Evolutionary conservation across 805 yeast species (phyloP).

Genomic region (Kodamaea jinghongensis): DNA sequence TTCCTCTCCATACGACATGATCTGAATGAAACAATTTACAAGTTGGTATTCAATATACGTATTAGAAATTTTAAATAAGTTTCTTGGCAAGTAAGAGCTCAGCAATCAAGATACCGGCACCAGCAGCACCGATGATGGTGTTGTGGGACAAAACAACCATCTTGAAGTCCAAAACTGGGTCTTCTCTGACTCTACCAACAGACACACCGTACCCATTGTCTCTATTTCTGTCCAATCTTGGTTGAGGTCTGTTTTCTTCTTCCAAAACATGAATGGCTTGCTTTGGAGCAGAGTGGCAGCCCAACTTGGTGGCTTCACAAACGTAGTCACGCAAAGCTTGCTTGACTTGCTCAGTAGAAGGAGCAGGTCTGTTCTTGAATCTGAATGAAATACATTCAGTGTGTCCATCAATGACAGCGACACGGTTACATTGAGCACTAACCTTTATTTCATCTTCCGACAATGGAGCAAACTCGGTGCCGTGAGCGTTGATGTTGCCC

Average conservation of each 20-base stretch:
- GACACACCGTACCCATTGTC: constrained; percentile 92
- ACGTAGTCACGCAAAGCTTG: constrained; percentile 64
- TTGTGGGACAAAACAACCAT: constrained; percentile 98
- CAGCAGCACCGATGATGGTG: constrained; percentile 98
- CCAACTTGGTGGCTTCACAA: constrained; percentile 77
- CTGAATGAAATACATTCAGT: constrained; percentile 89
- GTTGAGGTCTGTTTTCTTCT: constrained; percentile 93
- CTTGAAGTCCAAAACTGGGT: constrained; percentile 89
- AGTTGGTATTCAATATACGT: too few species aligned
- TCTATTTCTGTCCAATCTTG: constrained; percentile 93
- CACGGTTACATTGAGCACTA: constrained; percentile 95
- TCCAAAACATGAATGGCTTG: constrained; percentile 90
- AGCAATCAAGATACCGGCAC: constrained; percentile 94
- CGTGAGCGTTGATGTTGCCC: constrained; percentile 53
- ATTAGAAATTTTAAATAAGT: constrained; percentile 47
- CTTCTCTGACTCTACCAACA: constrained; percentile 92
- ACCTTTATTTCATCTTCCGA: constrained; percentile 73
- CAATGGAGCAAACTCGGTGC: constrained; percentile 54
- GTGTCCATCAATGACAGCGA: constrained; percentile 96
- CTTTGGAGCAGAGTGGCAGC: constrained; percentile 91
- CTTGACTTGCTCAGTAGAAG: constrained; percentile 79
- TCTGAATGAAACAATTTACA: too few species aligned
- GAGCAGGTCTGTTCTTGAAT: constrained; percentile 80
- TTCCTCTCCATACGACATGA: too few species aligned
- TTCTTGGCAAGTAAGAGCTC: constrained; percentile 80